A percentile compares a stretch with the other conserved stretches of the same genome.
phyloP scores from a whole-genome alignment of 1,284 basidiomycete genomes.

The Cutaneotrichosporon sp. region DNA sequence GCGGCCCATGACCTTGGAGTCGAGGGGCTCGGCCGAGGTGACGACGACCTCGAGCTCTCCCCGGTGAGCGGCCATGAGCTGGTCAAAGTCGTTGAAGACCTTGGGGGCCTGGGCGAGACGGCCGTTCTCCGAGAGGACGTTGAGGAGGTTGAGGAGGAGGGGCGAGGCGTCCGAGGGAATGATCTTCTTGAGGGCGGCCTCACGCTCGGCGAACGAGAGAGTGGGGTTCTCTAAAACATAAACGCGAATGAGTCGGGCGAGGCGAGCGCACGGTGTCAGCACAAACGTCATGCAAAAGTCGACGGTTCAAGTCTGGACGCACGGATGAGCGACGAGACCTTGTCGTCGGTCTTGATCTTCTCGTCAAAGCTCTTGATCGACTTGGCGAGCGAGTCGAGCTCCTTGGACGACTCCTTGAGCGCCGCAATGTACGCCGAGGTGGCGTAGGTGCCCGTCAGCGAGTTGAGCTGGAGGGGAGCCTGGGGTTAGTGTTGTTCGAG shows the following conservation, averaged over 20 bases:
- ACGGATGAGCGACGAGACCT: constrained; percentile 62
- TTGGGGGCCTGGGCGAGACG: constrained; percentile 75
- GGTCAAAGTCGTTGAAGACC: constrained; percentile 87
- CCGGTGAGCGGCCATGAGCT: constrained; percentile 80
- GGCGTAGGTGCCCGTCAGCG: constrained; percentile 72
- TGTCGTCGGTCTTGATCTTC: constrained; percentile 61
- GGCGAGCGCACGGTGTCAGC: neutral
- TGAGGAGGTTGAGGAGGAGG: constrained; percentile 87
- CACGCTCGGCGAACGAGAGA: constrained; percentile 71
- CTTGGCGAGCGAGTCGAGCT: constrained; percentile 63
- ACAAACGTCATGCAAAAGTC: neutral
- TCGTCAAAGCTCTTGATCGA: constrained; percentile 70
- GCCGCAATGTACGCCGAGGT: constrained; percentile 90
- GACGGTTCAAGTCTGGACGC: no score
- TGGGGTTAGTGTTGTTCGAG: constrained; percentile 14
- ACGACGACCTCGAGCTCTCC: constrained; percentile 91
- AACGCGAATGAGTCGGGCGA: neutral
- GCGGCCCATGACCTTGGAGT: constrained; percentile 64
- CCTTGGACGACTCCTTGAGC: constrained; percentile 67
- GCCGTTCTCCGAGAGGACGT: constrained; percentile 88
- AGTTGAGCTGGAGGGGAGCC: constrained; percentile 50
- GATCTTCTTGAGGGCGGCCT: constrained; percentile 63
- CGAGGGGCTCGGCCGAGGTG: constrained; percentile 75
- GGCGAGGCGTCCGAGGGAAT: constrained; percentile 64
- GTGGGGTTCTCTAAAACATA: constrained; percentile 66